Conservation (phyloP, 495 filamentous ascomycete genomes). For the Astrocystis sublimbata region DNA sequence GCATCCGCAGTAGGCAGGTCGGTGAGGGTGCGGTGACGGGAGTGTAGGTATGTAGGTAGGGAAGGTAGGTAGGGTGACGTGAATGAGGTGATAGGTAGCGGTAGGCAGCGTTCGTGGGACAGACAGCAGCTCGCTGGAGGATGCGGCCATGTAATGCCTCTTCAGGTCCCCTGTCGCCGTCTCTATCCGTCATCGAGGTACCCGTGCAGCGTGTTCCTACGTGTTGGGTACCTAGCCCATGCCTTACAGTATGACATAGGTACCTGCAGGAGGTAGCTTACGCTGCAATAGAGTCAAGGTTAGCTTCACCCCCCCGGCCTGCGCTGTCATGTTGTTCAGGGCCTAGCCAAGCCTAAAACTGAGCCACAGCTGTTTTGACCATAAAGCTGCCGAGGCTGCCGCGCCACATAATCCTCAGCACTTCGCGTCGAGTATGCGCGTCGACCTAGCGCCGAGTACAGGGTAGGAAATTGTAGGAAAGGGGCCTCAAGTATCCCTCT, state of each 20-base stretch:
- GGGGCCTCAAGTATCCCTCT: too few relatives aligned
- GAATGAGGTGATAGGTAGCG: too few relatives aligned
- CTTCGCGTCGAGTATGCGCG: too few relatives aligned
- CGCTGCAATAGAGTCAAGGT: too few relatives aligned
- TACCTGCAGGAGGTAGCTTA: not conserved
- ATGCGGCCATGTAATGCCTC: not conserved
- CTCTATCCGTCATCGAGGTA: not conserved
- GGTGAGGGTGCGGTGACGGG: not conserved
- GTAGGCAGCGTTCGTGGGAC: not conserved
- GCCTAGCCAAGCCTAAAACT: not conserved
- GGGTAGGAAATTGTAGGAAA: too few relatives aligned
- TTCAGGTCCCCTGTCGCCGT: not conserved
- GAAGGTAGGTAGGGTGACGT: not conserved
- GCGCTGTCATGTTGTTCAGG: not conserved
- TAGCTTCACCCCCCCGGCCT: not conserved
- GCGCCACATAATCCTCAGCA: too few relatives aligned
- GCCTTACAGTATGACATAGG: too few relatives aligned
- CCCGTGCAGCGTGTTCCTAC: too few relatives aligned
- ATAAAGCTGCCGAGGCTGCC: not conserved
- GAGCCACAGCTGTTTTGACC: not conserved
- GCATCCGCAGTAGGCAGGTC: not conserved
- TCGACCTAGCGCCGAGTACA: too few relatives aligned
- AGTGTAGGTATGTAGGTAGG: not conserved
- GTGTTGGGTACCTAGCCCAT: too few relatives aligned
- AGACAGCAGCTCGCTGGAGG: not conserved